These are phyloP conservation scores for Boletellus ananiceps DNA, from an alignment of 768 basidiomycete genomes.

Conservation along the genomic window DNA sequence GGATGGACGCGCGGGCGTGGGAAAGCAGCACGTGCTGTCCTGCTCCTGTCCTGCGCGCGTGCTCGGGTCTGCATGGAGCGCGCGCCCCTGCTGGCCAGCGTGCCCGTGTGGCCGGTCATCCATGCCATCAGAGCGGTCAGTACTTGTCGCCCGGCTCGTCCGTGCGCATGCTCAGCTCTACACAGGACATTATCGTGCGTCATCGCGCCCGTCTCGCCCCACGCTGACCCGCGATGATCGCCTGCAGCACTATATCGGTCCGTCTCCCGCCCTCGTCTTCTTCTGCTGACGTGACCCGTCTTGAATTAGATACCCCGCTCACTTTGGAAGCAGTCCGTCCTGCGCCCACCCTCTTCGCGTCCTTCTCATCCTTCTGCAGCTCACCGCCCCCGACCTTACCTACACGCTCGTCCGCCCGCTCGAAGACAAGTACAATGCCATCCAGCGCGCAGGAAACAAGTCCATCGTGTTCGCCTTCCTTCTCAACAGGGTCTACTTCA, in stretches of 20 bases:
- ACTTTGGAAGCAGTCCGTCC: constrained; percentile 68
- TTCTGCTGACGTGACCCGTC: neutral
- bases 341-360: neutral
- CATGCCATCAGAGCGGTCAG: constrained; percentile 68
- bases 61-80: constrained; percentile 25
- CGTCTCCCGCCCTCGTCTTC: constrained; percentile 1
- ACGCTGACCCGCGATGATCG: constrained; percentile 1
- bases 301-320: constrained; percentile 71
- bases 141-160: constrained; percentile 8
- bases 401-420: constrained; percentile 88
- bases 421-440: constrained; percentile 74
- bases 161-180: constrained; percentile 12
- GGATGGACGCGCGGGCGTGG: constrained; percentile 26
- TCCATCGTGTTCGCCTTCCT: constrained; percentile 86
- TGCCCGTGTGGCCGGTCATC: constrained; percentile 77
- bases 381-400: constrained; percentile 81
- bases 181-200: constrained; percentile 59
- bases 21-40: constrained; percentile 6
- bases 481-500: constrained; percentile 81
- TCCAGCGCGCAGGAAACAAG: constrained; percentile 73
- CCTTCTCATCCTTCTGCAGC: constrained; percentile 37
- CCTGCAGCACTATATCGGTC: constrained; percentile 66
- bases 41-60: neutral
- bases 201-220: neutral
- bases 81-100: constrained; percentile 43